Conservation (phyloP, 2,329 filamentous ascomycete genomes). For the Apiospora marii region DNA sequence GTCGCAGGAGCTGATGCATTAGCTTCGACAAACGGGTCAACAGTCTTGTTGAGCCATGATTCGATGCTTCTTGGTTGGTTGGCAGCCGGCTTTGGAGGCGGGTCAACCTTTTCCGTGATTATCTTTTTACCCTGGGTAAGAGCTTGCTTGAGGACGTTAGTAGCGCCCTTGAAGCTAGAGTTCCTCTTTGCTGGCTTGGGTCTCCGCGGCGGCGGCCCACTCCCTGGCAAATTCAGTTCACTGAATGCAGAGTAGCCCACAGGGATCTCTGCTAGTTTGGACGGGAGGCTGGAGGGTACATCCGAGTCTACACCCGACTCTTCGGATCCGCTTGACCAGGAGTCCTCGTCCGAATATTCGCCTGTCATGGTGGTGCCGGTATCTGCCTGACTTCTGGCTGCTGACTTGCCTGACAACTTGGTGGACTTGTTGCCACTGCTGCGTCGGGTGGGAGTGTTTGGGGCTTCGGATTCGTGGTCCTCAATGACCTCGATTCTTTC, state of each 20-base stretch:
- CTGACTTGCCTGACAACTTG: constrained; percentile 35
- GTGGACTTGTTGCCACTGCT: constrained; percentile 39
- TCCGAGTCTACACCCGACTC: constrained; percentile 44
- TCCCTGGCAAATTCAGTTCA: constrained; percentile 64
- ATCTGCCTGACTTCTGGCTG: constrained; percentile 34
- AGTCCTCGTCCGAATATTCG: constrained; percentile 43
- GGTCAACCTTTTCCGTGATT: constrained; percentile 66
- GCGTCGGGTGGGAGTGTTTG: constrained; percentile 49
- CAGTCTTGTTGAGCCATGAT: constrained; percentile 69
- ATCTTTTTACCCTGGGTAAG: constrained; percentile 71
- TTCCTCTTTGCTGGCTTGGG: constrained; percentile 58
- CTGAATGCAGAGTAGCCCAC: constrained; percentile 73
- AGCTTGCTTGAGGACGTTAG: constrained; percentile 71
- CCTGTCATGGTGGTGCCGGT: constrained; percentile 40
- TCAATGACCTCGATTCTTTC: constrained; percentile 45
- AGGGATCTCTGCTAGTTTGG: constrained; percentile 67
- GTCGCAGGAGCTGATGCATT: constrained; percentile 28
- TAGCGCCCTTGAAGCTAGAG: constrained; percentile 65
- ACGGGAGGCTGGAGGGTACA: constrained; percentile 51
- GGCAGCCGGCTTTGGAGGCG: constrained; percentile 54
- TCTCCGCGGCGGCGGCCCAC: constrained; percentile 47
- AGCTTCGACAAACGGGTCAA: constrained; percentile 67
- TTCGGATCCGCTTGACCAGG: constrained; percentile 45
- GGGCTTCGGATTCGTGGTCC: constrained; percentile 45
- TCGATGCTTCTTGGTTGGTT: constrained; percentile 72